Conservation (phyloP, 129 eudicot genomes). For the Arctium minus region DNA sequence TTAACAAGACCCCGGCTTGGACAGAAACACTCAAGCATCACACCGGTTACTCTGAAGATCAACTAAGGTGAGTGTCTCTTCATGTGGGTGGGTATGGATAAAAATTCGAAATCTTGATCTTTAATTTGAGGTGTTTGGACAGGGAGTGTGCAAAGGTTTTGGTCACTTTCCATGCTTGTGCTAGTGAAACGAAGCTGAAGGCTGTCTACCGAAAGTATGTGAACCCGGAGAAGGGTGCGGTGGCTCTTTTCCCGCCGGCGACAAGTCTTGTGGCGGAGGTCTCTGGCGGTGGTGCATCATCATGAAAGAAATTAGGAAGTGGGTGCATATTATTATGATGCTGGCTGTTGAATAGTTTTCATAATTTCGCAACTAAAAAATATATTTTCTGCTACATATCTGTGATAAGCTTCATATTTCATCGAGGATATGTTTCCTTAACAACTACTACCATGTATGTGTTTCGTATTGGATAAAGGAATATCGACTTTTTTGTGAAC, state of each 20-base stretch:
- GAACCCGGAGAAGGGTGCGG: constrained; percentile 40
- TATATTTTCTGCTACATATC: too few relatives aligned
- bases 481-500: too few relatives aligned
- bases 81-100: background rate
- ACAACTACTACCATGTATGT: too few relatives aligned
- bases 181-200: constrained; percentile 43
- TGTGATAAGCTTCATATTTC: too few relatives aligned
- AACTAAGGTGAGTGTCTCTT: constrained; percentile 40
- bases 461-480: too few relatives aligned
- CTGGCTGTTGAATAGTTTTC: too few relatives aligned
- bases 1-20: constrained; percentile 67
- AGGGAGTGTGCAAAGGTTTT: constrained; percentile 60
- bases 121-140: background rate
- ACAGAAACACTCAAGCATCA: constrained; percentile 68
- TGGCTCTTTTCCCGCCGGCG: constrained; percentile 51
- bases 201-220: constrained; percentile 50
- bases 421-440: too few relatives aligned
- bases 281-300: background rate
- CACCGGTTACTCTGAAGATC: constrained; percentile 67
- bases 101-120: background rate
- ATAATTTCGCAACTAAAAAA: too few relatives aligned
- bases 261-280: constrained; percentile 23
- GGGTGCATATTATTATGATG: background rate
- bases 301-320: background rate
- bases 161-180: constrained; percentile 42